These are phyloP conservation scores for Aspergillus felis DNA, from an alignment of 2,329 filamentous ascomycete species.

Conservation along the genomic window DNA sequence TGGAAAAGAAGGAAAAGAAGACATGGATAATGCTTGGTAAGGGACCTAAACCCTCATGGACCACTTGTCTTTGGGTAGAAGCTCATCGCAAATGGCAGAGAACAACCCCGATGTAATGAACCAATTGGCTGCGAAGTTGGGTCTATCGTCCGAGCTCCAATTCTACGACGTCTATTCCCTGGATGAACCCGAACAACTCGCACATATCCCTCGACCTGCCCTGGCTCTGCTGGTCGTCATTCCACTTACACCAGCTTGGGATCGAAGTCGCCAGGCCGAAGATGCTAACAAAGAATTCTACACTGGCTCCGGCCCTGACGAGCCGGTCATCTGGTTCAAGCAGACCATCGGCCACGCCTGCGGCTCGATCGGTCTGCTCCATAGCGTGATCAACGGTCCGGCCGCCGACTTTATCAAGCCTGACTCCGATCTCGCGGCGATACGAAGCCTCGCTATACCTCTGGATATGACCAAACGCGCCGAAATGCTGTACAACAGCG, in stretches of 20 bases:
- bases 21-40: slow-evolving; percentile 6
- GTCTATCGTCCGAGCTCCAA: slow-evolving; percentile 1
- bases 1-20: slow-evolving; percentile 6
- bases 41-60: neutral
- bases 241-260: slow-evolving; percentile 4
- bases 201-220: slow-evolving; percentile 4
- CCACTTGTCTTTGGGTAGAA: neutral
- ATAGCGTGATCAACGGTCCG: slow-evolving; percentile 50
- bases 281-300: slow-evolving; percentile 30
- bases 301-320: slow-evolving; percentile 42
- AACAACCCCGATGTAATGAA: slow-evolving; percentile 13
- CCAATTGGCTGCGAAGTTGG: slow-evolving; percentile 5
- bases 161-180: slow-evolving; percentile 12
- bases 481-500: slow-evolving; percentile 46
- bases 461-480: slow-evolving; percentile 47
- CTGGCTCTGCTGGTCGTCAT: slow-evolving; percentile 5
- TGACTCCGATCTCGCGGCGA: slow-evolving; percentile 42
- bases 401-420: slow-evolving; percentile 41
- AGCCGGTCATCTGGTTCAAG: slow-evolving; percentile 56
- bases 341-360: slow-evolving; percentile 59
- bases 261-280: slow-evolving; percentile 1
- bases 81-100: slow-evolving; percentile 2
- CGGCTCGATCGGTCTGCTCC: slow-evolving; percentile 55
- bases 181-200: slow-evolving; percentile 1
- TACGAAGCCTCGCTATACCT: slow-evolving; percentile 44